Conservation (phyloP, 2,329 filamentous ascomycete species). For the Cladophialophora immunda region DNA sequence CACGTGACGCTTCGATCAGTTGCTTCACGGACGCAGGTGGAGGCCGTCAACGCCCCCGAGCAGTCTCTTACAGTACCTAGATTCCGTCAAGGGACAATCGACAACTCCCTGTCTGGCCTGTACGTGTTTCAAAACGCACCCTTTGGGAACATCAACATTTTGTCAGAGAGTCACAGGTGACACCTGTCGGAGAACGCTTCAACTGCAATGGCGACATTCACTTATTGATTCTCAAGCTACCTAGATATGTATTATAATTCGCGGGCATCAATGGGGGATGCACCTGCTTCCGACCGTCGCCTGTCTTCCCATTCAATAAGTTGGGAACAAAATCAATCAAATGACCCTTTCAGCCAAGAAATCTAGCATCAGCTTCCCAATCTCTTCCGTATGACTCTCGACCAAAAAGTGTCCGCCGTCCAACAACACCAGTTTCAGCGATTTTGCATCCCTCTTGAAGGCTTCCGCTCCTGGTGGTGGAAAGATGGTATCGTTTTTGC, state of each 20-base stretch:
- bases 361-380: constrained; percentile 48
- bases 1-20: not conserved
- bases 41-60: not conserved
- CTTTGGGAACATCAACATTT: no score
- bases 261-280: not conserved
- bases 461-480: constrained; percentile 61
- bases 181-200: not conserved
- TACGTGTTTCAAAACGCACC: no score
- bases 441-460: constrained; percentile 59
- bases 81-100: not conserved
- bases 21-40: not conserved
- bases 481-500: constrained; percentile 62
- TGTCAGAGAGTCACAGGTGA: no score
- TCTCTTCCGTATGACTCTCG: constrained; percentile 51
- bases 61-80: not conserved
- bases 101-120: not conserved
- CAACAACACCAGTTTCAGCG: constrained; percentile 59
- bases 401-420: constrained; percentile 67
- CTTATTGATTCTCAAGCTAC: not conserved
- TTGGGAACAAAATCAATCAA: not conserved
- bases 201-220: not conserved
- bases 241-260: not conserved
- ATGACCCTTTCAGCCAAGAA: constrained; percentile 45
- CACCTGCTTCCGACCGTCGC: not conserved
- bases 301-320: not conserved